Conservation (phyloP, 306 rosid species). For the Vigna reflexopilosa region DNA sequence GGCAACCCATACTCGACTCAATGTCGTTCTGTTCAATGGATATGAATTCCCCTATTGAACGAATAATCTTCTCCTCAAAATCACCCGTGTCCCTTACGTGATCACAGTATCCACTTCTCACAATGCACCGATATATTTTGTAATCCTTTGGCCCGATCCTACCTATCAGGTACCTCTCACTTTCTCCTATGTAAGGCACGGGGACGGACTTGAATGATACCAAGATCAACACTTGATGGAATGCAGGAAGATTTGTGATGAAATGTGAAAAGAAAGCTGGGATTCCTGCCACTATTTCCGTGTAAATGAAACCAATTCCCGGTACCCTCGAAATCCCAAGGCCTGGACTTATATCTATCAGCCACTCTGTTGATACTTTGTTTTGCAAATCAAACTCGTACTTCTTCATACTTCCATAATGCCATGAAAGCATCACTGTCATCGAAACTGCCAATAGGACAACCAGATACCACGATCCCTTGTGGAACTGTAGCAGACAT, state of each 20-base stretch:
- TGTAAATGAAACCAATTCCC: slow-evolving; percentile 83
- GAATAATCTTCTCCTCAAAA: slow-evolving; percentile 82
- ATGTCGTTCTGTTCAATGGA: slow-evolving; percentile 62
- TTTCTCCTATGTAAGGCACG: slow-evolving; percentile 62
- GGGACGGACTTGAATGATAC: slow-evolving; percentile 83
- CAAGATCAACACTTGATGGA: slow-evolving; percentile 76
- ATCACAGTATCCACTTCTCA: slow-evolving; percentile 79
- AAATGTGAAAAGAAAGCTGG: slow-evolving; percentile 94
- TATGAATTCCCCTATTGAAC: slow-evolving; percentile 78
- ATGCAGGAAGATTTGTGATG: slow-evolving; percentile 82
- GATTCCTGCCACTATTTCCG: slow-evolving; percentile 73
- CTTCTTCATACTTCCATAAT: slow-evolving; percentile 83
- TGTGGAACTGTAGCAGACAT: slow-evolving; percentile 71
- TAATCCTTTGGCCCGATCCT: slow-evolving; percentile 68
- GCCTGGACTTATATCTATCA: slow-evolving; percentile 63
- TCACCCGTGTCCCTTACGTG: slow-evolving; percentile 61
- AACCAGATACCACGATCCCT: slow-evolving; percentile 81
- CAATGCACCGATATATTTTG: slow-evolving; percentile 78
- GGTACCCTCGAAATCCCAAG: slow-evolving; percentile 80
- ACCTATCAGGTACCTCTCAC: slow-evolving; percentile 76
- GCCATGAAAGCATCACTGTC: slow-evolving; percentile 82
- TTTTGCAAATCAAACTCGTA: slow-evolving; percentile 73
- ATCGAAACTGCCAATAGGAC: slow-evolving; percentile 60
- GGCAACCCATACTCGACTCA: slow-evolving; percentile 52
- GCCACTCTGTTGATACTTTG: slow-evolving; percentile 83